These are phyloP conservation scores for Populus davidiana DNA, from an alignment of 345 rosid genomes.

Conservation along the genomic window DNA sequence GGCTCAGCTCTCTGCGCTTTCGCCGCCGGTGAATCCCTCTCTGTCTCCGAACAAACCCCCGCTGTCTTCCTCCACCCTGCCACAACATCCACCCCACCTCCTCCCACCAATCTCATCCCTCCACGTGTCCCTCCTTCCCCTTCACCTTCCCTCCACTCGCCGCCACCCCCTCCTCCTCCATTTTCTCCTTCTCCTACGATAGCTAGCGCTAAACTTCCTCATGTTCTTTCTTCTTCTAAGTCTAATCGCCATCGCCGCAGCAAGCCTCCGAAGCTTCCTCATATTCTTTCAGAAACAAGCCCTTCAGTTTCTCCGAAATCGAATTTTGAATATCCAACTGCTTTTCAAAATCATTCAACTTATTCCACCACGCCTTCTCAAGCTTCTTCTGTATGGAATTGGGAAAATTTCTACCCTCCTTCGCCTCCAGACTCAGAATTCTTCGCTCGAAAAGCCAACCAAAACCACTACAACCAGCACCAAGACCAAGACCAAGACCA, in stretches of 20 bases:
- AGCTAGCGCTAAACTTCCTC: slow-evolving; percentile 56
- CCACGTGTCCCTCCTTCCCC: slow-evolving; percentile 48
- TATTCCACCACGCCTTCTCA: slow-evolving; percentile 83
- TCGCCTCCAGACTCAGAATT: slow-evolving; percentile 92
- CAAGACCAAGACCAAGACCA: slow-evolving; percentile 10
- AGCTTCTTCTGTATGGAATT: slow-evolving; percentile 90
- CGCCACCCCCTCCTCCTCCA: slow-evolving; percentile 38
- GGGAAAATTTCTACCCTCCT: slow-evolving; percentile 95
- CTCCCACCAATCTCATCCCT: slow-evolving; percentile 26
- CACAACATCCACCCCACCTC: slow-evolving; percentile 3
- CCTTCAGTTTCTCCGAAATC: slow-evolving; percentile 59
- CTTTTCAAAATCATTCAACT: slow-evolving; percentile 61
- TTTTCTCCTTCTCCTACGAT: slow-evolving; percentile 44
- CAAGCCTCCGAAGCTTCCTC: slow-evolving; percentile 63
- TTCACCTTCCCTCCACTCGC: slow-evolving; percentile 39
- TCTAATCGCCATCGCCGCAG: slow-evolving; percentile 30
- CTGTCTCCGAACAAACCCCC: slow-evolving; percentile 82
- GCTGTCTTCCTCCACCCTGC: slow-evolving; percentile 59
- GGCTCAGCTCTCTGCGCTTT: slow-evolving; percentile 85
- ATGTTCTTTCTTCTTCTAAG: slow-evolving; percentile 40
- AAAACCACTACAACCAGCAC: slow-evolving; percentile 19
- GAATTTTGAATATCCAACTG: slow-evolving; percentile 51
- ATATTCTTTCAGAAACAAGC: slow-evolving; percentile 87
- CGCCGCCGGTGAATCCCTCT: slow-evolving; percentile 70
- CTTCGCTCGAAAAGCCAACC: slow-evolving; percentile 49